Evolutionary conservation across 2,329 filamentous ascomycete species (phyloP).

Genomic region (Venturia carpophila): DNA sequence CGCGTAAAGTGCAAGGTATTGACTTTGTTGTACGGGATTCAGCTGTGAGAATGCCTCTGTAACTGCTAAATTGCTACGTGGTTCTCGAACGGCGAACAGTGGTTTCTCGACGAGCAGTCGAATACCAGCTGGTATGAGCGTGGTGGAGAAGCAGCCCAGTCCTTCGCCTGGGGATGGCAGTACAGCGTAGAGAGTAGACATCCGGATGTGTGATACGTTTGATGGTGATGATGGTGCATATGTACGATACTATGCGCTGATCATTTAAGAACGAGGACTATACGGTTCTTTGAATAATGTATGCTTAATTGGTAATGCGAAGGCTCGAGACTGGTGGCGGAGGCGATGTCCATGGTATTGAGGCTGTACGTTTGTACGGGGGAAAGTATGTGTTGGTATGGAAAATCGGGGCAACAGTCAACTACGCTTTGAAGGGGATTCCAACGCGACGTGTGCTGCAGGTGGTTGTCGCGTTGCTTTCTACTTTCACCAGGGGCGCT

Average conservation of each 20-base stretch:
- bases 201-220: neutral
- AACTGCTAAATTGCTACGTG: slow-evolving; percentile 18
- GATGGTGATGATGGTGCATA: neutral
- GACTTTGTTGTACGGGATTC: neutral
- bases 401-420: neutral
- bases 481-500: neutral
- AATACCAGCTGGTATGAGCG: slow-evolving; percentile 1
- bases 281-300: neutral
- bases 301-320: neutral
- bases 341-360: neutral
- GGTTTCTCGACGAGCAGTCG: slow-evolving; percentile 4
- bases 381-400: neutral
- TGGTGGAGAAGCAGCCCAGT: slow-evolving; percentile 8
- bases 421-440: neutral
- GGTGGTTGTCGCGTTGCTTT: neutral
- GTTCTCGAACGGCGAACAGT: slow-evolving; percentile 8
- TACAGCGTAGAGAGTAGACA: slow-evolving; percentile 19
- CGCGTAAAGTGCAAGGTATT: slow-evolving; percentile 11
- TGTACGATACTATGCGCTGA: neutral
- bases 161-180: slow-evolving; percentile 8
- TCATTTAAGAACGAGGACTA: neutral
- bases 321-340: neutral
- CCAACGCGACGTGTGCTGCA: neutral
- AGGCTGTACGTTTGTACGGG: neutral
- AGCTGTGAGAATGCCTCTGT: slow-evolving; percentile 20